phyloP scores from a whole-genome alignment of 2,329 filamentous ascomycete genomes.

The Capronia coronata region DNA sequence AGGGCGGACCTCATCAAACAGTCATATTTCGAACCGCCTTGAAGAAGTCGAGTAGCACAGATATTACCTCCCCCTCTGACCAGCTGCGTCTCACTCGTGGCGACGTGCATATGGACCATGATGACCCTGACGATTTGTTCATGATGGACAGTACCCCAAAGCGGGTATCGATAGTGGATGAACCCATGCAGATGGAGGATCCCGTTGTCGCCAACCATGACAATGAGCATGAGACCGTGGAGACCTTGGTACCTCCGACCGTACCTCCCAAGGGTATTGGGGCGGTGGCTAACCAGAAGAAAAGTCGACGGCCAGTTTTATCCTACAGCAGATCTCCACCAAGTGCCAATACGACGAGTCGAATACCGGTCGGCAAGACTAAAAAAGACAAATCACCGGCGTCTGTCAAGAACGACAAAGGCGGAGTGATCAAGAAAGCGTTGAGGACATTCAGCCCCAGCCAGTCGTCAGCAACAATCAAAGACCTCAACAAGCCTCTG shows the following conservation, averaged over 20 bases:
- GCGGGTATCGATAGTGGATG: slow-evolving; percentile 21
- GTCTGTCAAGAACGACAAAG: slow-evolving; percentile 19
- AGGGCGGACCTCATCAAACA: slow-evolving; percentile 39
- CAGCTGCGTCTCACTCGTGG: slow-evolving; percentile 18
- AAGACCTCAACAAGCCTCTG: slow-evolving; percentile 16
- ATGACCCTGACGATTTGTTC: slow-evolving; percentile 23
- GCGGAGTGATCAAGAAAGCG: slow-evolving; percentile 26
- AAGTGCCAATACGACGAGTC: slow-evolving; percentile 7
- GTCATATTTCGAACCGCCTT: slow-evolving; percentile 43
- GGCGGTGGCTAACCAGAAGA: slow-evolving; percentile 29
- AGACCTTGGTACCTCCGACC: slow-evolving; percentile 9
- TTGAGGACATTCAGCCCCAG: slow-evolving; percentile 27
- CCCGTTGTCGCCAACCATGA: slow-evolving; percentile 7
- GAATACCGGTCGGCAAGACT: slow-evolving; percentile 16
- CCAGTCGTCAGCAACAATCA: slow-evolving; percentile 24
- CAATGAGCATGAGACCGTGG: slow-evolving; percentile 7
- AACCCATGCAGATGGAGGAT: slow-evolving; percentile 15
- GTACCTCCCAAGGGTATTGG: slow-evolving; percentile 9
- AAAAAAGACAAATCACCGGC: slow-evolving; percentile 15
- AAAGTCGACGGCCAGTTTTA: slow-evolving; percentile 23
- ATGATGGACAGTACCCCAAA: slow-evolving; percentile 20
- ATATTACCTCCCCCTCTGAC: slow-evolving; percentile 17
- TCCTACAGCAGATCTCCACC: slow-evolving; percentile 13
- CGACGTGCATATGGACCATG: slow-evolving; percentile 28
- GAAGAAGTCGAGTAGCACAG: slow-evolving; percentile 28